Evolutionary conservation across 1,284 basidiomycete genomes (phyloP).

Genomic region (Moesziomyces sp.): DNA sequence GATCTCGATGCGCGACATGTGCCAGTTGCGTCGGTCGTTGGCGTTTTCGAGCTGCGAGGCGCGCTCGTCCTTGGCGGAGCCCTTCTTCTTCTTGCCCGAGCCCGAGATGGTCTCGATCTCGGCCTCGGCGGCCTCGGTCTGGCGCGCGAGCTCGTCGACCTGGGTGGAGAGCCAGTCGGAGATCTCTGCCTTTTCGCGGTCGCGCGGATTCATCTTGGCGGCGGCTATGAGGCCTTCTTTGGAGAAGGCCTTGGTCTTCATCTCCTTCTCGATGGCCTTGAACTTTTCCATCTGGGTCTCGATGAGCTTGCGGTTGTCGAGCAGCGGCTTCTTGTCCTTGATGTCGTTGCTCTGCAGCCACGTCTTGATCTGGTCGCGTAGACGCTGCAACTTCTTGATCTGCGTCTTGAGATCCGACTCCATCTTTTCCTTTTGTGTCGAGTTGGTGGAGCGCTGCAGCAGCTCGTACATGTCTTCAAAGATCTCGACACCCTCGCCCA

Average conservation of each 20-base stretch:
- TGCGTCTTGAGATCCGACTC: constrained; percentile 68
- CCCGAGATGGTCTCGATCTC: constrained; percentile 89
- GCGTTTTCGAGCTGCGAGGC: constrained; percentile 84
- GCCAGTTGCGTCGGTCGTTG: constrained; percentile 96
- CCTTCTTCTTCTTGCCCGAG: constrained; percentile 78
- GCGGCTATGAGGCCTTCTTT: constrained; percentile 97
- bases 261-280: constrained; percentile 99
- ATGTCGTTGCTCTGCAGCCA: constrained; percentile 99
- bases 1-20: constrained; percentile 90
- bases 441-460: constrained; percentile 63
- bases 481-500: constrained; percentile 66
- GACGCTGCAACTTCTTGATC: constrained; percentile 92
- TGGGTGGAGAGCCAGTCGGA: constrained; percentile 71
- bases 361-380: constrained; percentile 98
- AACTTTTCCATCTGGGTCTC: constrained; percentile 99
- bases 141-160: constrained; percentile 91
- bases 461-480: constrained; percentile 68
- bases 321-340: constrained; percentile 93
- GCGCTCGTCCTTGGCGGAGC: constrained; percentile 77
- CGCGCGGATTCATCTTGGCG: constrained; percentile 92
- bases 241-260: constrained; percentile 99
- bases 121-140: constrained; percentile 93
- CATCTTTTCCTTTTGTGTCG: constrained; percentile 67
- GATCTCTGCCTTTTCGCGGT: constrained; percentile 93
- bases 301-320: constrained; percentile 94